Base-by-base conservation (phyloP, 2,329 filamentous ascomycete genomes). In the Claviceps lovelessii region DNA sequence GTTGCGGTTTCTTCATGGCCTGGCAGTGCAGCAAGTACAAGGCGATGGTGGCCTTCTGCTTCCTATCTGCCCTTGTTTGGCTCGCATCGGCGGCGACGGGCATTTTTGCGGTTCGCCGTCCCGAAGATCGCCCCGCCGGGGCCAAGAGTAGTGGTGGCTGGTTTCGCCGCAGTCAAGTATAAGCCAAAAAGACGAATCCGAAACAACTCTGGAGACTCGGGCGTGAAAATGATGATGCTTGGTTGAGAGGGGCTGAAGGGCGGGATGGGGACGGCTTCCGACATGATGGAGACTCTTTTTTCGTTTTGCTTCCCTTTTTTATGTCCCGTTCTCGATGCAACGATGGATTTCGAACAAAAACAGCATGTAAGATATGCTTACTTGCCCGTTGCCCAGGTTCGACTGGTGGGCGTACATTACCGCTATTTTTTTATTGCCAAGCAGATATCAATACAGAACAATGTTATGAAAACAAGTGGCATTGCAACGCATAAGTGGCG, bases 1-100 rank as follows among this genome's bases (percentile, higher is more conserved):
- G 70, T 29, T 84, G 81, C 61, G 80, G 80, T 41, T 67, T 71
- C 58, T 67, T 79, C 58, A 86, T 83, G 65, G 62, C 79, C 64
- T 87, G 84, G 83, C 70, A 76, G 49, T 91, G 86, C 68, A 75
- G 79, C 56, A 78, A 81, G 61, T 86, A 80, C 78, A 88, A 85
- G 70, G 80, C 86, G 45, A 75, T 80, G 58, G 78, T 87, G 61
- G 85, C 85, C 5, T 89, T 90, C 63, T 72, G 76, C 51, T 90
- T 90, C 70, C 68, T 89, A 54, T 84, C 82, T 2, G 84, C 84
- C 54, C 75, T 86, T 60, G 73, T 83, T 63, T 90, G 85, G 85
- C 76, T 89, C 45, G 78, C 73, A 13, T 85, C 81, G 49, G 77
- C 76, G 17, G 62, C 85, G 23, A 63, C 87, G 47, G 79, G 76